phyloP scores from a whole-genome alignment of 2,329 filamentous ascomycete genomes.

The Fusarium kyushuense region DNA sequence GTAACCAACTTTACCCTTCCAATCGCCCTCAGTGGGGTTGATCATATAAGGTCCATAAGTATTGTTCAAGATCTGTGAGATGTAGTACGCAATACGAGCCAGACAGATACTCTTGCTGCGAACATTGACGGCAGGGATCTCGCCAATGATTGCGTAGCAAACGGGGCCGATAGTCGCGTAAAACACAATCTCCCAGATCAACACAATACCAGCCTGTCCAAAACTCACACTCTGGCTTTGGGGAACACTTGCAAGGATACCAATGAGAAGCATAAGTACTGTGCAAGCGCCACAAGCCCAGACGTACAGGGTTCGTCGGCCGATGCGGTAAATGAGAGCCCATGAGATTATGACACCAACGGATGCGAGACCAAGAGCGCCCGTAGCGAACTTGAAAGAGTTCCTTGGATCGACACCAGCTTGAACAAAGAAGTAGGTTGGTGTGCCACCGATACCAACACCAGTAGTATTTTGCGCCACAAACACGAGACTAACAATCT shows the following conservation, averaged over 20 bases:
- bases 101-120: conserved; percentile 58
- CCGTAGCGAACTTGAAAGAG: conserved; percentile 58
- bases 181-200: conserved; percentile 60
- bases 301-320: conserved; percentile 58
- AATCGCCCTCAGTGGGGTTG: conserved; percentile 51
- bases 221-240: conserved; percentile 41
- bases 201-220: conserved; percentile 55
- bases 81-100: conserved; percentile 51
- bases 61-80: conserved; percentile 48
- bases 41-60: conserved; percentile 52
- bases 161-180: conserved; percentile 59
- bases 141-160: conserved; percentile 57
- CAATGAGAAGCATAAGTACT: conserved; percentile 56
- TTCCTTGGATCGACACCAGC: conserved; percentile 55
- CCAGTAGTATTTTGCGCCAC: conserved; percentile 56
- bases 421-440: conserved; percentile 63
- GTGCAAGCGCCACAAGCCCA: conserved; percentile 56
- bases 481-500: conserved; percentile 60
- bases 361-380: conserved; percentile 57
- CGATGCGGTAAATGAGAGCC: conserved; percentile 51
- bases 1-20: conserved; percentile 54
- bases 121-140: conserved; percentile 57
- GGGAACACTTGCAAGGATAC: conserved; percentile 47
- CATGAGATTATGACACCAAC: conserved; percentile 58
- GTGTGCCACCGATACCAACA: conserved; percentile 55